These are phyloP conservation scores for Syzygium oleosum DNA, from an alignment of 345 rosid genomes.

Conservation along the genomic window DNA sequence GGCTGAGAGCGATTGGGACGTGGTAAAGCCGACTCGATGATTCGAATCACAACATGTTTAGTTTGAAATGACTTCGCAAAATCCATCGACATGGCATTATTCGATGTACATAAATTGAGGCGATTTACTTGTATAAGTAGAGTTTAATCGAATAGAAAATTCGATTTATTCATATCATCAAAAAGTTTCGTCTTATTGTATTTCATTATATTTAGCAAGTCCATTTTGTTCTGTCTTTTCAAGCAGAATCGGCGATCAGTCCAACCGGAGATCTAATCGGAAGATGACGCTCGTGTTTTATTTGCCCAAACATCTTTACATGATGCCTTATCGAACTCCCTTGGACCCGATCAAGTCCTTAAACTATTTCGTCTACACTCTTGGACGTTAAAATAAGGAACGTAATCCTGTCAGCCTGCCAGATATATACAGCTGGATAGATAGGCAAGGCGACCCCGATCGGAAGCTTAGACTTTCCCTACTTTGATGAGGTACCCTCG, in stretches of 20 bases:
- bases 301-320: not conserved
- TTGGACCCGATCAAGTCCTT: no score
- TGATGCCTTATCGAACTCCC: not conserved
- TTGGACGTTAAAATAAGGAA: no score
- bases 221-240: not conserved
- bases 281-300: not conserved
- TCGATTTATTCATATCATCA: fast-evolving
- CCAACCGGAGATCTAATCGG: no score
- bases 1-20: not conserved
- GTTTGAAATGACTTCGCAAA: not conserved
- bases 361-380: no score
- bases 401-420: no score
- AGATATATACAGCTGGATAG: no score
- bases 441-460: no score
- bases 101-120: not conserved
- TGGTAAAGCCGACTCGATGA: fast-evolving
- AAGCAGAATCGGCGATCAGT: fast-evolving
- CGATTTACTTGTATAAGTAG: no score
- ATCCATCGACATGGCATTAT: not conserved
- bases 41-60: not conserved
- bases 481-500: no score
- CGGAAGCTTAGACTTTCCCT: no score
- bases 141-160: not conserved
- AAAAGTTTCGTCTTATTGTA: not conserved
- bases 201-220: not conserved